Evolutionary conservation across 371 early-diverging fungal species (phyloP).

Genomic region (Mucor velutinosus): DNA sequence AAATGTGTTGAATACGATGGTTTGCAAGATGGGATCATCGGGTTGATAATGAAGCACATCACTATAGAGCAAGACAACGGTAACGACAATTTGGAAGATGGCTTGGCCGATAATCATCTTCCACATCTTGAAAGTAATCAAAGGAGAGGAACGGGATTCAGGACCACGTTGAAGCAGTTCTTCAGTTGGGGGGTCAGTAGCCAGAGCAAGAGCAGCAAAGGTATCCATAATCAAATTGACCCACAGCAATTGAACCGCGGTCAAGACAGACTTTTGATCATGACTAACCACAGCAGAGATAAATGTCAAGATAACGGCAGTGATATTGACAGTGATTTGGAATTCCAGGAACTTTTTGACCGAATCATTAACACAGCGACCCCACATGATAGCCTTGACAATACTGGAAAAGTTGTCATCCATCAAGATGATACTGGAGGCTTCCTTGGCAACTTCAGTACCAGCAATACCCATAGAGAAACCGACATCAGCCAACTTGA

Average conservation of each 20-base stretch:
- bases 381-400: constrained; percentile 75
- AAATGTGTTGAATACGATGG: constrained; percentile 80
- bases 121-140: constrained; percentile 71
- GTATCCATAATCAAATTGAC: constrained; percentile 80
- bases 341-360: constrained; percentile 79
- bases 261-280: constrained; percentile 52
- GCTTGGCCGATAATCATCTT: constrained; percentile 67
- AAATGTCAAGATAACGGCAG: constrained; percentile 66
- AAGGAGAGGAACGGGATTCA: constrained; percentile 57
- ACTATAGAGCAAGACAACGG: constrained; percentile 52
- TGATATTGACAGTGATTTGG: constrained; percentile 74
- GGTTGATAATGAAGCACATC: constrained; percentile 33
- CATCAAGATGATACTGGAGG: constrained; percentile 73
- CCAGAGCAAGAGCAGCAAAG: constrained; percentile 70
- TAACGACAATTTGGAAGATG: constrained; percentile 58
- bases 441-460: constrained; percentile 79
- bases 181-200: constrained; percentile 67
- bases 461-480: constrained; percentile 81
- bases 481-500: constrained; percentile 77
- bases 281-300: constrained; percentile 53
- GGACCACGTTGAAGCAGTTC: constrained; percentile 64
- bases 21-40: constrained; percentile 47
- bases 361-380: constrained; percentile 72
- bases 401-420: constrained; percentile 78
- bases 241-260: constrained; percentile 74